These are phyloP conservation scores for Hirschfeldia incana DNA, from an alignment of 345 rosid species.

Conservation along the genomic window DNA sequence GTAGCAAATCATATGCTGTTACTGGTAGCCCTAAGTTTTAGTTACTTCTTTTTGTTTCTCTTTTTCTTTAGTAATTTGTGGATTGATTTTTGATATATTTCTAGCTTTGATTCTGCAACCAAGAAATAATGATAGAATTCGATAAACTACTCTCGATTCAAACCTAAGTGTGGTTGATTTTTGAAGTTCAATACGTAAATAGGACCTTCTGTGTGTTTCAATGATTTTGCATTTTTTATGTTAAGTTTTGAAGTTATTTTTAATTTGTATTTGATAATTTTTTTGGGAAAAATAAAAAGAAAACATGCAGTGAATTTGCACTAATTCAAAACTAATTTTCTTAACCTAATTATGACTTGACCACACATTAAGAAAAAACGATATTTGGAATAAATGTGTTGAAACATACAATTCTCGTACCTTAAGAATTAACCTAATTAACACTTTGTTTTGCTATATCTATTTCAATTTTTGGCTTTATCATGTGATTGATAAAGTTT, in stretches of 20 bases:
- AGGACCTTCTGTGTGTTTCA: background rate
- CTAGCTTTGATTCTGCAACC: conserved; percentile 2
- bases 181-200: background rate
- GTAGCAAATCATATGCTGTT: conserved; percentile 56
- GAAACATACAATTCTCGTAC: background rate
- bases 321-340: background rate
- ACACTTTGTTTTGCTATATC: background rate
- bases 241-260: background rate
- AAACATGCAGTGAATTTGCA: background rate
- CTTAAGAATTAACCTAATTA: background rate
- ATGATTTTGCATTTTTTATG: background rate
- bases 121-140: background rate
- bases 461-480: background rate
- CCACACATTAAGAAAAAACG: background rate
- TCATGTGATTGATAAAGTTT: background rate
- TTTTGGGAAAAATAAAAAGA: background rate
- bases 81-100: conserved; percentile 3
- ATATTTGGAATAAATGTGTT: background rate
- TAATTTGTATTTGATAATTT: background rate
- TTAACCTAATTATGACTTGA: background rate
- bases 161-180: background rate
- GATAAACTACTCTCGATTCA: background rate
- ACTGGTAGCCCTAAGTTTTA: conserved; percentile 28
- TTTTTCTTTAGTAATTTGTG: background rate
- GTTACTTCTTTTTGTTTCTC: background rate